These are phyloP conservation scores for Debaryomyces castellii DNA, from an alignment of 805 yeast genomes.

Conservation along the genomic window DNA sequence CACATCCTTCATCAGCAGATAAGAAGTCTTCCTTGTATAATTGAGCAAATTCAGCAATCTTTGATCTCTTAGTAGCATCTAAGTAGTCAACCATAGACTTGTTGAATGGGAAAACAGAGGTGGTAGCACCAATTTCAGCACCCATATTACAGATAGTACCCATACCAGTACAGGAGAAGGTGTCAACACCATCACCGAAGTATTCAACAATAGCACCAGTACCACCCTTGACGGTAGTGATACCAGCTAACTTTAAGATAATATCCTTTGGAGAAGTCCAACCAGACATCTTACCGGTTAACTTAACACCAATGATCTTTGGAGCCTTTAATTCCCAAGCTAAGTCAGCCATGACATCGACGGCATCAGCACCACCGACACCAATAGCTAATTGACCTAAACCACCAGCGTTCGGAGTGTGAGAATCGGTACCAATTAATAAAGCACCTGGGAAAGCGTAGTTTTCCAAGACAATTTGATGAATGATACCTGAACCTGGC, in stretches of 20 bases:
- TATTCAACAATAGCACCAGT: constrained; percentile 96
- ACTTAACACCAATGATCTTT: constrained; percentile 89
- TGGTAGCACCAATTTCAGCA: constrained; percentile 98
- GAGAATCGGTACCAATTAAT: constrained; percentile 96
- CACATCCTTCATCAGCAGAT: constrained; percentile 88
- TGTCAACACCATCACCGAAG: constrained; percentile 91
- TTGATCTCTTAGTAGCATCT: constrained; percentile 79
- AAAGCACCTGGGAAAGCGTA: constrained; percentile 97
- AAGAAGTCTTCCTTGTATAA: constrained; percentile 62
- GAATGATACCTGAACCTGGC: constrained; percentile 98
- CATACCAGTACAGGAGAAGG: constrained; percentile 97
- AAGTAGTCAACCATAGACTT: constrained; percentile 84
- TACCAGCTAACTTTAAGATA: constrained; percentile 89
- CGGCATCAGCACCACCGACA: constrained; percentile 99
- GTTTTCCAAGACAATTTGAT: constrained; percentile 94
- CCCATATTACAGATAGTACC: constrained; percentile 99
- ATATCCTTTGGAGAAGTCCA: constrained; percentile 98
- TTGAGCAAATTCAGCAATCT: constrained; percentile 80
- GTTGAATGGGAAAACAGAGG: constrained; percentile 96
- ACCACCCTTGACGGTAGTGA: constrained; percentile 96
- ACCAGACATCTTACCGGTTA: constrained; percentile 87
- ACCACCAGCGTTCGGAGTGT: constrained; percentile 98
- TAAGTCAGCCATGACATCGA: constrained; percentile 89
- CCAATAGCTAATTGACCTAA: constrained; percentile 97
- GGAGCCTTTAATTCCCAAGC: constrained; percentile 99